Base-by-base conservation (phyloP, 352 stramenopile genomes). In the Phytophthora hybrid region DNA sequence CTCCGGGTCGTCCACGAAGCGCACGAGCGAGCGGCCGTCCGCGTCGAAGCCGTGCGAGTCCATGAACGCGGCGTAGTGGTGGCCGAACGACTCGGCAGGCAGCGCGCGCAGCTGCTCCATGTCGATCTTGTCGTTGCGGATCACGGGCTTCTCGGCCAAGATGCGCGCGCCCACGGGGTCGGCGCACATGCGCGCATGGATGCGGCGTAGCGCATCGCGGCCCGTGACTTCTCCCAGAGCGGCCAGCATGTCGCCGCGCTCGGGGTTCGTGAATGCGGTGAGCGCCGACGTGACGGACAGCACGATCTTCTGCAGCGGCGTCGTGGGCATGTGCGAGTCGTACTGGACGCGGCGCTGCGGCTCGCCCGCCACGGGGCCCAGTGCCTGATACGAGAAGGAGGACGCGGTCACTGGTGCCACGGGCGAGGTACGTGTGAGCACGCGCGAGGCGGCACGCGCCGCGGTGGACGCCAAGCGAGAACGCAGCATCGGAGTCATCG, bases 201-300 rank as follows among this genome's bases (percentile, higher is more conserved):
- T 88, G 23, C 74, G 65, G 34, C 90, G 88, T 52, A 99, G 73
- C n/a, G 96, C 93, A 14, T 97, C 82, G 4, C 77, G 80, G 1
- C 89, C 85, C 1, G 97, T 99, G 34, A 98, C 89, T 78, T 99
- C 98, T 21, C 96, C 97, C 7, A 99, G 82, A 14, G 86, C 82
- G 5, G 97, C 97, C 14, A 99, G 87, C 82, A 98, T 98, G 81
- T 99, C 98, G 23, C 86, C 96, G 32, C 97, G 91, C 57, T 98
- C 95, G 2, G 98, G 97, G 75, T 99, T 90, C 4, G 67, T 37
- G 37, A 99, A 88, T 10, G 98, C 97, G 0, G 89, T 90, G 39
- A 98, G 73, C 10, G 96, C 96, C 41, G 95, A 95, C 21, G 92
- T 87, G 23, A 96, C 72, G 1, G 97, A 91, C 29, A 98, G 79